Conservation (phyloP, 768 basidiomycete genomes). For the Lentinula detonsa region DNA sequence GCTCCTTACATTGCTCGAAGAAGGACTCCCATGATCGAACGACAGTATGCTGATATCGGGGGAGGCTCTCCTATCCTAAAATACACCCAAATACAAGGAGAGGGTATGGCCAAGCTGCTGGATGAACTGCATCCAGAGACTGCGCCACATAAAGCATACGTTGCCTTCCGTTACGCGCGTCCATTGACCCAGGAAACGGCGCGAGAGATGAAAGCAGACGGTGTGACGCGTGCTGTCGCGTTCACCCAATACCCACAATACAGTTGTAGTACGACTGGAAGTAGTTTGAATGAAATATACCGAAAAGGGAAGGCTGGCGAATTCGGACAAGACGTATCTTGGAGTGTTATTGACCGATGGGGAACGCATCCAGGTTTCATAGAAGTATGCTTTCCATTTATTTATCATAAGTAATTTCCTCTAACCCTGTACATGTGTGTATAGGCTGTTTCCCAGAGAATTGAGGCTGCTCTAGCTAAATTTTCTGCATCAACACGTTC, state of each 20-base stretch:
- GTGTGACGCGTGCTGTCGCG: constrained; percentile 87
- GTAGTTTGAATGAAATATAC: constrained; percentile 91
- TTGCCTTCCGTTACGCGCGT: constrained; percentile 90
- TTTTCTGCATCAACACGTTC: constrained; percentile 69
- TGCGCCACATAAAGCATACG: constrained; percentile 94
- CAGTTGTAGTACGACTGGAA: constrained; percentile 96
- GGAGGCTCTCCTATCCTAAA: constrained; percentile 94
- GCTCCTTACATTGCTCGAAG: constrained; percentile 88
- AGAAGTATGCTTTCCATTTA: constrained; percentile 52
- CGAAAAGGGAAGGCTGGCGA: constrained; percentile 57
- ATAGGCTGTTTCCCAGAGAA: constrained; percentile 87
- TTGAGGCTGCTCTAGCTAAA: constrained; percentile 73
- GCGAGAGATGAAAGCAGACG: constrained; percentile 80
- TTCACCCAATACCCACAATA: constrained; percentile 99
- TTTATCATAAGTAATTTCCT: constrained; percentile 2
- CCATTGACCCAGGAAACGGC: constrained; percentile 84
- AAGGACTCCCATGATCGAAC: constrained; percentile 87
- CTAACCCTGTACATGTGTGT: not conserved
- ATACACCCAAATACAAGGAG: constrained; percentile 86
- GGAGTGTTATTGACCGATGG: constrained; percentile 99
- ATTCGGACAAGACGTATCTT: constrained; percentile 63
- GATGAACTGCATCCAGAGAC: constrained; percentile 93
- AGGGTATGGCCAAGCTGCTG: constrained; percentile 82
- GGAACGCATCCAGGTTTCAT: constrained; percentile 92
- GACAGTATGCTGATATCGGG: constrained; percentile 92